phyloP scores from a whole-genome alignment of 441 rosid species.

The Corymbia calophylla region DNA sequence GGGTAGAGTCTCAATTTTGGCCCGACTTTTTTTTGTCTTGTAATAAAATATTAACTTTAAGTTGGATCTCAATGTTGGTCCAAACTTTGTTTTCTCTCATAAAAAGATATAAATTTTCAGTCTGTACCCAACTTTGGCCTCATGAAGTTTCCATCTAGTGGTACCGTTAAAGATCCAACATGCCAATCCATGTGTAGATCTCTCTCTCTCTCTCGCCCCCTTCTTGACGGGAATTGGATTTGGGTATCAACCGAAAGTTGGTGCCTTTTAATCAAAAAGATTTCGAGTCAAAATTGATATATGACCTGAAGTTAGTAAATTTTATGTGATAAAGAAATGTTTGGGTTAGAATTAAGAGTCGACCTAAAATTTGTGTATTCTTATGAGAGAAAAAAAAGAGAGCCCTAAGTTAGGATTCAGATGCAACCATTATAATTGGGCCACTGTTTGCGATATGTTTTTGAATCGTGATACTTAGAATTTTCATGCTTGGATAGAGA shows the following conservation, averaged over 20 bases:
- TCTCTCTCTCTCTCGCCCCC: accelerated
- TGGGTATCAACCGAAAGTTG: accelerated
- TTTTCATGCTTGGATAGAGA: background rate
- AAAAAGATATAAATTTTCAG: accelerated
- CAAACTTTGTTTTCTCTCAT: no score
- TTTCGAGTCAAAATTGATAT: accelerated
- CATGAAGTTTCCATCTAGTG: accelerated
- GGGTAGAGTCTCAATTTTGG: accelerated
- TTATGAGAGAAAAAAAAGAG: no score
- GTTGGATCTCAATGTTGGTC: accelerated
- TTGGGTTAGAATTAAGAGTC: accelerated
- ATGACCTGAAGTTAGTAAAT: accelerated
- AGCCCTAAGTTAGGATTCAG: accelerated
- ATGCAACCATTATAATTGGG: background rate
- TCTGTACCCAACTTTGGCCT: background rate
- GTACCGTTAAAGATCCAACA: background rate
- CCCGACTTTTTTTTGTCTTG: background rate
- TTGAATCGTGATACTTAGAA: background rate
- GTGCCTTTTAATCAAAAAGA: no score
- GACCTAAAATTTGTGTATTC: accelerated
- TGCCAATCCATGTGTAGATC: no score
- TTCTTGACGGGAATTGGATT: accelerated
- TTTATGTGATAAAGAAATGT: no score
- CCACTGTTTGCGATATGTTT: background rate
- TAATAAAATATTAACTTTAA: accelerated